phyloP scores from a whole-genome alignment of 1,139 yeast species.

The Geotrichum aggregatum region DNA sequence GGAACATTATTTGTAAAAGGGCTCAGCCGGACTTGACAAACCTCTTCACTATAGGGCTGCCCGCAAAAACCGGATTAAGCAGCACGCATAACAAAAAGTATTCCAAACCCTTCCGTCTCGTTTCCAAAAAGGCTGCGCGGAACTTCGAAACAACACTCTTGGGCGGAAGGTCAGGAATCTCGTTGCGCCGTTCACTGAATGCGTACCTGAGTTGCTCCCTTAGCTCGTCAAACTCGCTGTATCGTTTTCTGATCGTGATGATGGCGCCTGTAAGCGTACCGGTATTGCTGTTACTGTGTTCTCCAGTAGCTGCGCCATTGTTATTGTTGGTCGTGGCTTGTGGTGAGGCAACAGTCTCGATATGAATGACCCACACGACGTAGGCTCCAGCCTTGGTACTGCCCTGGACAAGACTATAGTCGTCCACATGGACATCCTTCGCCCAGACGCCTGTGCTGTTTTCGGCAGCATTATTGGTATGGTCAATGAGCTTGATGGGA shows the following conservation, averaged over 20 bases:
- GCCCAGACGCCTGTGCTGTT: constrained; percentile 38
- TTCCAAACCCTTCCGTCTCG: constrained; percentile 64
- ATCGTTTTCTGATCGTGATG: constrained; percentile 55
- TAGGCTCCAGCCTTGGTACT: constrained; percentile 37
- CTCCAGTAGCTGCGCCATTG: not conserved
- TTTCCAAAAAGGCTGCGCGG: constrained; percentile 55
- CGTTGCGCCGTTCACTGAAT: constrained; percentile 42
- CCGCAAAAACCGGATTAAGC: constrained; percentile 58
- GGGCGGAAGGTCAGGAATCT: constrained; percentile 64
- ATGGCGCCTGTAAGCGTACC: constrained; percentile 26
- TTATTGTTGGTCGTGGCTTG: not conserved
- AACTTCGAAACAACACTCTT: constrained; percentile 54
- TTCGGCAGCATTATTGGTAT: not conserved
- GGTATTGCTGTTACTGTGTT: not conserved
- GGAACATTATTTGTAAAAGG: too few species aligned
- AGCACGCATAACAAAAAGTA: constrained; percentile 67
- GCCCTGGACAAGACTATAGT: constrained; percentile 42
- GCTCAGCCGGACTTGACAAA: constrained; percentile 41
- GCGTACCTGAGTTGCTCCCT: constrained; percentile 43
- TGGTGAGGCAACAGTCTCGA: constrained; percentile 31
- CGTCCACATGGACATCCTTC: constrained; percentile 39
- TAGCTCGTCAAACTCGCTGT: constrained; percentile 57
- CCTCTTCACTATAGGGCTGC: constrained; percentile 46
- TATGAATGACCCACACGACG: constrained; percentile 42
- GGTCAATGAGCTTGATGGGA: constrained; percentile 19